A percentile compares a stretch with the other conserved stretches of the same genome.
phyloP scores from a whole-genome alignment of 495 filamentous ascomycete genomes.

The Thermochaetoides thermophila region DNA sequence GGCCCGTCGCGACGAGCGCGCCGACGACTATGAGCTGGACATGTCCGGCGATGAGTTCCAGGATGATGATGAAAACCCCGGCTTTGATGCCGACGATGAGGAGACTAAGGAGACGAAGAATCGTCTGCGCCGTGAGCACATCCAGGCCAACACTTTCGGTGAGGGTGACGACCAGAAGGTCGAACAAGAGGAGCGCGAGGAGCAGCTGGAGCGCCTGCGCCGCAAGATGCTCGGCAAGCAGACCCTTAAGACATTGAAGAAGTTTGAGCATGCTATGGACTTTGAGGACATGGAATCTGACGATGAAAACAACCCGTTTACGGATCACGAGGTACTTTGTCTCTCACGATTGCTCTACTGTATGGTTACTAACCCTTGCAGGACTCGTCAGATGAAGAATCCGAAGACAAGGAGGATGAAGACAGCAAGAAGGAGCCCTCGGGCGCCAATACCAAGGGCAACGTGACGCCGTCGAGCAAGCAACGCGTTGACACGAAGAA shows the following conservation, averaged over 20 bases:
- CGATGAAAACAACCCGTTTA: slow-evolving; percentile 47
- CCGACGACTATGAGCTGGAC: slow-evolving; percentile 45
- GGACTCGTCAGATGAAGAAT: slow-evolving; percentile 27
- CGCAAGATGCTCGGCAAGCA: slow-evolving; percentile 55
- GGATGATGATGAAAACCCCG: slow-evolving; percentile 76
- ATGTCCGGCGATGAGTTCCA: slow-evolving; percentile 35
- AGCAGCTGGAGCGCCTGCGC: slow-evolving; percentile 52
- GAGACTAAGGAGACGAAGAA: slow-evolving; percentile 77
- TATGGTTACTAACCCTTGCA: no score
- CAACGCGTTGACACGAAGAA: slow-evolving; percentile 38
- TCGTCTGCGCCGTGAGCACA: slow-evolving; percentile 73
- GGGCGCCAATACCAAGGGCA: slow-evolving; percentile 52
- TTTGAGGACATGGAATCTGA: slow-evolving; percentile 66
- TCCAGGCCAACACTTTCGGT: slow-evolving; percentile 75
- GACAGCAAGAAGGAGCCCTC: slow-evolving; percentile 54
- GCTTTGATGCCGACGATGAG: slow-evolving; percentile 65
- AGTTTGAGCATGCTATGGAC: slow-evolving; percentile 68
- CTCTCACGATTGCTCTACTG: no score
- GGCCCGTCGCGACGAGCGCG: slow-evolving; percentile 34
- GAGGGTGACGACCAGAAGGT: slow-evolving; percentile 74
- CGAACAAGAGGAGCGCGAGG: slow-evolving; percentile 59
- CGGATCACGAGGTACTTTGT: slow-evolving; percentile 27
- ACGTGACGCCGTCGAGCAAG: slow-evolving; percentile 59
- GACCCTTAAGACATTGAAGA: slow-evolving; percentile 63
- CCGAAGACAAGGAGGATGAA: slow-evolving; percentile 53